phyloP scores from a whole-genome alignment of 768 basidiomycete species.

The Candolleomyces aberdarensis region DNA sequence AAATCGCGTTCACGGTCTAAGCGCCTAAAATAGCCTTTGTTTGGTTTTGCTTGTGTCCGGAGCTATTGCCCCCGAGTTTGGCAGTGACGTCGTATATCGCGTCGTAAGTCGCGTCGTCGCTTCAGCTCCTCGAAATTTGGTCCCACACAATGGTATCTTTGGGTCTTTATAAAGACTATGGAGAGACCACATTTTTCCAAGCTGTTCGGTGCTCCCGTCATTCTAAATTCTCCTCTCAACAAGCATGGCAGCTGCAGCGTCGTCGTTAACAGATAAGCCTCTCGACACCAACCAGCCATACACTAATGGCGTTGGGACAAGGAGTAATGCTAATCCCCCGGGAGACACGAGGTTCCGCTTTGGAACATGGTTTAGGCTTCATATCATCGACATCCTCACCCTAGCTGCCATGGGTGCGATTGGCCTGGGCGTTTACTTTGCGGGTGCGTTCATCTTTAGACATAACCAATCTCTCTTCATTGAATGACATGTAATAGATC shows the following conservation, averaged over 20 bases:
- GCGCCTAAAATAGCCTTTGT: too few species aligned
- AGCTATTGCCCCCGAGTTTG: too few species aligned
- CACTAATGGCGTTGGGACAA: slow-evolving; percentile 2
- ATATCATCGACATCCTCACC: slow-evolving; percentile 50
- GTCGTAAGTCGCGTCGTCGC: too few species aligned
- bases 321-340: neutral
- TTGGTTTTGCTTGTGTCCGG: too few species aligned
- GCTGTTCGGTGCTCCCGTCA: too few species aligned
- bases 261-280: neutral
- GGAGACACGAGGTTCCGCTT: slow-evolving; percentile 22
- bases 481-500: slow-evolving; percentile 19
- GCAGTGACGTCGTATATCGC: too few species aligned
- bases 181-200: too few species aligned
- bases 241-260: neutral
- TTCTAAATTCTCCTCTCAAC: neutral
- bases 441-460: slow-evolving; percentile 26
- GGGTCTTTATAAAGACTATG: too few species aligned
- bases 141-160: too few species aligned
- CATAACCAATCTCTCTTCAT: neutral
- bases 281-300: neutral
- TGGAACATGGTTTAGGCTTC: slow-evolving; percentile 41
- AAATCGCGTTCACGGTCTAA: too few species aligned
- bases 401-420: slow-evolving; percentile 58
- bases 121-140: too few species aligned
- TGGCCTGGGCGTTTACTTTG: slow-evolving; percentile 52